Percentiles rank a stretch among this genome's conserved stretches.
Conservation (phyloP, 257 asterid genomes). For the Lycium barbarum region DNA sequence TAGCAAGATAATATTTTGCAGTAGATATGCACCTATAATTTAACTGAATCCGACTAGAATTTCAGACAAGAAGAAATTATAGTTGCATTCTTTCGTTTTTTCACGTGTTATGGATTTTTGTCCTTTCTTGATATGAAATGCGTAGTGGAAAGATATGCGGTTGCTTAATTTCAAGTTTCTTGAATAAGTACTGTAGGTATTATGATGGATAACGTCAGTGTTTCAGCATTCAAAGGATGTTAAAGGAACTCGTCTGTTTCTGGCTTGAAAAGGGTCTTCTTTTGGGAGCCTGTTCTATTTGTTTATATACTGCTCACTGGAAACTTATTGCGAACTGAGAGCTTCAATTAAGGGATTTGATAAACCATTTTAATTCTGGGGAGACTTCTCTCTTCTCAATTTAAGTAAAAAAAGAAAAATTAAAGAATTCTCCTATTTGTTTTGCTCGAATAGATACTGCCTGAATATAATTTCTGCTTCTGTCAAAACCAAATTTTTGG, state of each 20-base stretch:
- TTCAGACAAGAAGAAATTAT: not conserved
- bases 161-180: not conserved
- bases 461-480: too few species aligned
- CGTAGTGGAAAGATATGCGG: not conserved
- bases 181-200: not conserved
- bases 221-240: not conserved
- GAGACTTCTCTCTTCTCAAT: too few species aligned
- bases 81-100: not conserved
- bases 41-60: not conserved
- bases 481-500: too few species aligned
- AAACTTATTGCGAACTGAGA: too few species aligned
- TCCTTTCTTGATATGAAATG: not conserved
- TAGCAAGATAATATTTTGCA: not conserved
- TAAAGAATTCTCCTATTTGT: too few species aligned
- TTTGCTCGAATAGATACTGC: too few species aligned
- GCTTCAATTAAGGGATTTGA: too few species aligned
- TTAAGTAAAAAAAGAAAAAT: too few species aligned
- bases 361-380: too few species aligned
- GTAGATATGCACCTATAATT: not conserved
- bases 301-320: too few species aligned
- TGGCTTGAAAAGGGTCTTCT: not conserved
- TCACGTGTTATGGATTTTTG: not conserved
- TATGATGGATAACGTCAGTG: not conserved
- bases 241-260: not conserved
- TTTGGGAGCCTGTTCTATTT: not conserved